Base-by-base conservation (phyloP, 2,329 filamentous ascomycete genomes). In the Stemphylium vesicarium region DNA sequence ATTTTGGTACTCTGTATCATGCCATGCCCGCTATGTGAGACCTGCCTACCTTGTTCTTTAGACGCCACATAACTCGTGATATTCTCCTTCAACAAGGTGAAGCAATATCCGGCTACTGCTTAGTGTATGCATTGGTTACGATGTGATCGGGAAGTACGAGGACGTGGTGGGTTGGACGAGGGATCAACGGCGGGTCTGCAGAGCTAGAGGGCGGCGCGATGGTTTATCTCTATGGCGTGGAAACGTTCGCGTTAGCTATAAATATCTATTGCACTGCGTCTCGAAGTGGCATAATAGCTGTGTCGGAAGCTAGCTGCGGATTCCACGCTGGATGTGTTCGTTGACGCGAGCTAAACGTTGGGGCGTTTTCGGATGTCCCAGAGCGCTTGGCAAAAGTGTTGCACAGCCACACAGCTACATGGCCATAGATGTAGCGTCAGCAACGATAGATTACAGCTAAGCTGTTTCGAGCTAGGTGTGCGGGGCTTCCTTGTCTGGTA, bases 211-310 rank as follows among this genome's bases (percentile, higher is more conserved):
- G 20, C 20, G 3, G 20, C 20, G 50, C 50, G 33, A 57, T 20
- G 40, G 53, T 57, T 38, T 52, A 50, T 60, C 39, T 49, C 50
- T 46, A 57, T 50, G 16, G 41, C 22, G 56, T 50, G 31, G 2
- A 57, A 60, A 48, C 51, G 31, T 53, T 51, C 42, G 41, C 41
- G 35, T 53, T 54, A 56, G 59, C 26, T 59, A 53, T 59, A 11
- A 47, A 50, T 33, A 37, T 57, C 18, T 20, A 31, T 42, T 60
- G n/a, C 35, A 57, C 46, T 56, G 41, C 56, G 46, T 62, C 50
- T 57, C 15, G 16, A 59, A 52, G 36, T 46, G 50, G 56, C 38
- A 50, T 44, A 15, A 59, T 52, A 12, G 51, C 49, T 58, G 46
- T 54, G 36, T 51, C 15, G n/a, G 45, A 56, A 41, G 48, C 41